Base-by-base conservation (phyloP, 83 land plant species). In the Diphasiastrum complanatum region DNA sequence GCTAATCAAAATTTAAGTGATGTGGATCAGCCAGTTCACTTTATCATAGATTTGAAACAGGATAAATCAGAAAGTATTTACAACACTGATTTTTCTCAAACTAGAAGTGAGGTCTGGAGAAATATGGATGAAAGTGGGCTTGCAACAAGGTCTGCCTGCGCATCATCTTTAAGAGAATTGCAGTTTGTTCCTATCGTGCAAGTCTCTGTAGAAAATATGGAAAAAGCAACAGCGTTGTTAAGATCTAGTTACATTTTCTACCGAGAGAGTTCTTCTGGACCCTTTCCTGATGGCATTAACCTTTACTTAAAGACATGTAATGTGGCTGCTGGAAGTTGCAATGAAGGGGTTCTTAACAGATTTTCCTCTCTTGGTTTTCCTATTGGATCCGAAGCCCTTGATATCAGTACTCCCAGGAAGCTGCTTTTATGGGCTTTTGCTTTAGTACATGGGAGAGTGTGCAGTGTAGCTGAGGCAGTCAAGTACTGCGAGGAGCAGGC, bases 371-470 rank as follows among this genome's bases (percentile, higher is more conserved):
- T 65, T 23, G 73, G 49, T 46, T 73, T 51, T 12, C 60, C 59
- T 32, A 29, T 37, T 45, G 77, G 78, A 16, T 63, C 71, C 38
- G 89, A 82, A 38, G 49, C 51, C 22, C 51, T 89, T 52, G 99
- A 95, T 65, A 63, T 95, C 4, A 89, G 89, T 68, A 68, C 78
- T 36, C 92, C 91, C 26, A 65, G 97, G 64, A 95, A 95, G 72
- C 83, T 95, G 43, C 74, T 95, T 2, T 55, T 95, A 45, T 95
- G 99, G 99, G 84, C 99, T 18, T 95, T 81, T 63, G 76, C 92
- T 34, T 58, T 95, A 14, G 73, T 79, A 37, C 79, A 83, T 66
- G 99, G 99, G 19, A 86, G 80, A 31, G 79, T 68, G 45, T 64
- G 83, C 51, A 82, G 73, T 56, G 78, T 95, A 23, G 75, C 79